Percentiles rank a stretch among this genome's conserved stretches.
Evolutionary conservation across 306 rosid genomes (phyloP).

Genomic region (Spatholobus suberectus): DNA sequence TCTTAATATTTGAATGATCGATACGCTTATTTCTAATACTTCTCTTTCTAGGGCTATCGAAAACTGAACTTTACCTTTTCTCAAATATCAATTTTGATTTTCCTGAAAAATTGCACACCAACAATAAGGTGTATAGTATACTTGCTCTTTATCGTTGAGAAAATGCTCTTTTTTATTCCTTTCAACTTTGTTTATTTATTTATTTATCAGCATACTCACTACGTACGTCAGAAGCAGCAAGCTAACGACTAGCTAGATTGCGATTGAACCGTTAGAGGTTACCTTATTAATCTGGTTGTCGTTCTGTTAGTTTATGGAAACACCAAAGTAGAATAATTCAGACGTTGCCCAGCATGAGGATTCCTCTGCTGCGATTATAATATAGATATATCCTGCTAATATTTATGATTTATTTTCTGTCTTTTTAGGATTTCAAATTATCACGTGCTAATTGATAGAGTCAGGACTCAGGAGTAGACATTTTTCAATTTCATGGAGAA

Average conservation of each 20-base stretch:
- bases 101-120: too few relatives aligned
- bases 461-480: background rate
- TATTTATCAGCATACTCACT: background rate
- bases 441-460: constrained; percentile 27
- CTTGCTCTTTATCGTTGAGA: too few relatives aligned
- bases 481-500: background rate
- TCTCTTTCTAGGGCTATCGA: too few relatives aligned
- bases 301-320: constrained; percentile 3
- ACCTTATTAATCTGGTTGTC: background rate
- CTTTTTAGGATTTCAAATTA: background rate
- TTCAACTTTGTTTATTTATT: too few relatives aligned
- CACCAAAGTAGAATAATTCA: background rate
- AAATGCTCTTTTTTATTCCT: too few relatives aligned
- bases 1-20: too few relatives aligned
- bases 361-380: background rate
- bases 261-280: background rate
- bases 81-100: too few relatives aligned
- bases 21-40: too few relatives aligned
- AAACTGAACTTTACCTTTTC: too few relatives aligned
- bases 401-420: background rate
- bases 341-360: background rate
- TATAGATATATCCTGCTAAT: background rate
- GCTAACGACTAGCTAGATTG: background rate
- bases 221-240: background rate
- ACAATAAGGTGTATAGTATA: too few relatives aligned